Evolutionary conservation across 768 basidiomycete genomes (phyloP), one percentile per base, ranked within the genome.

Genomic region (Hydnomerulius pinastri): DNA sequence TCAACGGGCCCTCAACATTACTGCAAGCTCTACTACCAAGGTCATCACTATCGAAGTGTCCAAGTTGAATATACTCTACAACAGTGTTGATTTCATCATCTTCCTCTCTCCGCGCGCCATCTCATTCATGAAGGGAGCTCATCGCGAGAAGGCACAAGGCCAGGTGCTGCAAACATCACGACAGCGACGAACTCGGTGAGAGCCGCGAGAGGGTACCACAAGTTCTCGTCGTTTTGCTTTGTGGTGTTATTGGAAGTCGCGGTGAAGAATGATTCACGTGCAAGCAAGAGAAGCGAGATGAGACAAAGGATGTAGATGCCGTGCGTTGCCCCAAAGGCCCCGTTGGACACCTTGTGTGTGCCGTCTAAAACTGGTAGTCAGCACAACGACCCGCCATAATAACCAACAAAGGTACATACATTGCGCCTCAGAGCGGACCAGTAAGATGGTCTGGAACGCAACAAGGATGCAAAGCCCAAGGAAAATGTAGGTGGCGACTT

Each of bases 171-270:
- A 25, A 71, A 71, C 41, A 71, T 42, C 27, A 63, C 25, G 2
- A 65, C 69, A 2, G 68, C 68, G 12, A 67, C 35, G 30, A 70
- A 51, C 52, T 72, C 71, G 4, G 71, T 58, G 10, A 64, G 40
- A 8, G 65, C 71, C 29, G 64, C 60, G 15, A 71, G 58, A 18
- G 68, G 68, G 44, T 71, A 72, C 61, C 66, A 72, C 43, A 61
- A 58, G 15, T 55, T 48, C 43, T 71, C 68, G n/a, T 65, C 30
- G 39, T 64, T 63, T 43, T 68, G 67, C 47, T 47, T 52, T 9
- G 56, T 23, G 3, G 23, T 0, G 27, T 62, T 23, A 45, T 57
- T 56, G 39, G 54, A 17, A 10, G 65, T 69, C n/a, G 48, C 61
- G 48, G 53, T 40, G 24, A 71, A 60, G 58, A 70, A 70, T 3